Percentiles rank a stretch among this genome's conserved stretches.
phyloP scores from a whole-genome alignment of 352 stramenopile genomes.

The Pythium insidiosum region DNA sequence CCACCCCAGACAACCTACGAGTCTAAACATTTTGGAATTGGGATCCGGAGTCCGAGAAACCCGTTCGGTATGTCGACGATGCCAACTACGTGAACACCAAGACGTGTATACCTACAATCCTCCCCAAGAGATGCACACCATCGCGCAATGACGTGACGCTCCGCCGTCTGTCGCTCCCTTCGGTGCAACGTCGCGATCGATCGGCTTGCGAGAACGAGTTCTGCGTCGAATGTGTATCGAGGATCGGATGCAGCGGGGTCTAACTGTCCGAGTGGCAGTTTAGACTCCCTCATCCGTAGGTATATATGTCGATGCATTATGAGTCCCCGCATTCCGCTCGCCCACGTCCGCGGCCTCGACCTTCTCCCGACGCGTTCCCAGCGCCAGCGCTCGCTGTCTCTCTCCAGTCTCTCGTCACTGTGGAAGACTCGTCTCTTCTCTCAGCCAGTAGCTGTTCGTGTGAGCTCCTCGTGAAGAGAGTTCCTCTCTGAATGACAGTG shows the following conservation, averaged over 20 bases:
- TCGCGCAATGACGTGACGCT: neutral
- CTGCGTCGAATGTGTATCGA: constrained; percentile 53
- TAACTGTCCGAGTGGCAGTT: neutral
- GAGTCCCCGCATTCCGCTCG: constrained; percentile 10
- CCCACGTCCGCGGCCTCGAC: no score
- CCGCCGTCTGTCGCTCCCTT: neutral
- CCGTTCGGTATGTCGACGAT: constrained; percentile 59
- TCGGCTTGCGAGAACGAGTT: neutral
- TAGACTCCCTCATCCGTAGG: constrained; percentile 58
- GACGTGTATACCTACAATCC: no score
- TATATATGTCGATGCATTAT: constrained; percentile 76
- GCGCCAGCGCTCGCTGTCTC: neutral
- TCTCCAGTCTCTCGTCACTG: no score
- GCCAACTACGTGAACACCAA: no score
- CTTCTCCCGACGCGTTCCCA: no score
- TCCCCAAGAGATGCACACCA: no score
- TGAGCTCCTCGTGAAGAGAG: no score
- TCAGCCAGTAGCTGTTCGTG: no score
- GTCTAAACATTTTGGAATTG: constrained; percentile 83
- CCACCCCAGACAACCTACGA: no score
- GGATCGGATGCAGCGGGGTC: constrained; percentile 59
- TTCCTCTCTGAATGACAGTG: no score
- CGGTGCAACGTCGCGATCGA: neutral
- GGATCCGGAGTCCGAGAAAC: constrained; percentile 41
- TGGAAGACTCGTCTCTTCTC: no score